Conservation (phyloP, 78 protist genomes). For the slime mould (Dictyostelium discoideum) region DNA sequence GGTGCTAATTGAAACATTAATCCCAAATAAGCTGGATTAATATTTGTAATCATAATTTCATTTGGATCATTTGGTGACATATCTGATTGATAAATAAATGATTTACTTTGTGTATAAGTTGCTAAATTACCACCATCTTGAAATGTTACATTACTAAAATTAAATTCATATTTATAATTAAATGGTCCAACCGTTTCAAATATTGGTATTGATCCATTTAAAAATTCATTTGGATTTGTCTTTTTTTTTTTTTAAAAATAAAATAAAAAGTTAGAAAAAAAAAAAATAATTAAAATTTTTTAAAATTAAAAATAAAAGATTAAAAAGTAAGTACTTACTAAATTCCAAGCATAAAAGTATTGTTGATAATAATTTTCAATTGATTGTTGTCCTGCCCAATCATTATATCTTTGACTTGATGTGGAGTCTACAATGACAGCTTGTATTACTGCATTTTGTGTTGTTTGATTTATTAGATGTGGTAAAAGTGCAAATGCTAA, state of each 20-base stretch:
- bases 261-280: neutral
- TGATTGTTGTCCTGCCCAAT: conserved; percentile 50
- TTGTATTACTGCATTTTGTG: neutral
- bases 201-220: conserved; percentile 18
- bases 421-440: conserved; percentile 31
- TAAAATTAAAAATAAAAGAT: neutral
- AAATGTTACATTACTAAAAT: conserved; percentile 24
- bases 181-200: conserved; percentile 47
- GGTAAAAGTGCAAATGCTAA: conserved; percentile 47
- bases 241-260: neutral
- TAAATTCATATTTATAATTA: conserved; percentile 46
- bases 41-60: conserved; percentile 13
- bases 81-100: neutral
- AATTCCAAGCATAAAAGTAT: conserved; percentile 60
- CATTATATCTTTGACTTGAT: conserved; percentile 33
- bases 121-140: conserved; percentile 42
- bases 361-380: conserved; percentile 27
- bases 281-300: too few relatives aligned
- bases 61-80: neutral
- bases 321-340: conserved; percentile 8
- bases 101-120: conserved; percentile 12
- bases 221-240: conserved; percentile 42
- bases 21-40: conserved; percentile 44
- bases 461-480: neutral
- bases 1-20: conserved; percentile 18